These are phyloP conservation scores for Tricholoma matsutake DNA, from an alignment of 768 basidiomycete species.

Conservation along the genomic window DNA sequence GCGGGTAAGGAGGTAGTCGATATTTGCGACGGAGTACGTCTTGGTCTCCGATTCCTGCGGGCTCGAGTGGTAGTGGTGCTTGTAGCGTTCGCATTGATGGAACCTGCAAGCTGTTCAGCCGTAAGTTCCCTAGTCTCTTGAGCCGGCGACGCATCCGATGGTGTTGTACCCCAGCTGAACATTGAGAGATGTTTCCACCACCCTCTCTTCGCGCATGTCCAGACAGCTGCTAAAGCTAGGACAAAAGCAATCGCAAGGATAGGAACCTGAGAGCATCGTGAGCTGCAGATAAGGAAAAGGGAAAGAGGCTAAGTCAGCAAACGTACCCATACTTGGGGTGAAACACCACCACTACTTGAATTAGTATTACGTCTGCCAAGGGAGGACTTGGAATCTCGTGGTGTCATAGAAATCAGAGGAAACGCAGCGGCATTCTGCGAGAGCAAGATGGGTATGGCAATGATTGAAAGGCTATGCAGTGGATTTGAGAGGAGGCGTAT, in stretches of 20 bases:
- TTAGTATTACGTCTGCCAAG: conserved; percentile 1
- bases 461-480: conserved; percentile 1
- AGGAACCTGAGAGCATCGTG: conserved; percentile 10
- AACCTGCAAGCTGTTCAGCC: conserved; percentile 56
- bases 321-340: conserved; percentile 16
- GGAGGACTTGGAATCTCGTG: not conserved
- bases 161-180: not conserved
- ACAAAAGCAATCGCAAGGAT: conserved; percentile 9
- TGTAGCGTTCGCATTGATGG: conserved; percentile 28
- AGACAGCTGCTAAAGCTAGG: not conserved
- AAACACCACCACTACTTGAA: not conserved
- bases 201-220: not conserved
- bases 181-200: not conserved
- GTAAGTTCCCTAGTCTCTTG: conserved; percentile 39
- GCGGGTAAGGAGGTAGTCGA: conserved; percentile 74
- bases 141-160: not conserved
- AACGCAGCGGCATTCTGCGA: conserved; percentile 11
- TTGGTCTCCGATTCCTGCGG: conserved; percentile 34
- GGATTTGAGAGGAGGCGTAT: not conserved
- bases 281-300: not conserved
- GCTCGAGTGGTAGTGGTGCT: conserved; percentile 24
- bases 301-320: not conserved
- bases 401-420: conserved; percentile 6
- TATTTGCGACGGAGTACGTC: conserved; percentile 77
- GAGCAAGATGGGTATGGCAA: conserved; percentile 5